Conservation (phyloP, 2,329 filamentous ascomycete species). For the Ophiognomonia clavigignenti-juglandacearum region DNA sequence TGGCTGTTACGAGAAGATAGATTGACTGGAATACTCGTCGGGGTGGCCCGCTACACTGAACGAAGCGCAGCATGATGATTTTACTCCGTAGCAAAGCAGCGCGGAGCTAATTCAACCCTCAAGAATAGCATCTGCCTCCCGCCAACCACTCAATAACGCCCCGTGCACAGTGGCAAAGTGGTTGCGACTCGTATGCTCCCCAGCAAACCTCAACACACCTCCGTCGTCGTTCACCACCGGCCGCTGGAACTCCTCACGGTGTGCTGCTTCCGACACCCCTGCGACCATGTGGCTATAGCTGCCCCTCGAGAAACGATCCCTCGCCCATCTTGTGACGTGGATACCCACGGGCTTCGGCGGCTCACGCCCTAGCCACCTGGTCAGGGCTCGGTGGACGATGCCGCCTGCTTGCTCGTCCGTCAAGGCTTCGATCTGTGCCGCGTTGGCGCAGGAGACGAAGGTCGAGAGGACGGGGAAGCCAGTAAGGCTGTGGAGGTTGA, state of each 20-base stretch:
- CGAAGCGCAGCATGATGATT: neutral
- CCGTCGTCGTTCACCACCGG: neutral
- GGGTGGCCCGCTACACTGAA: no score
- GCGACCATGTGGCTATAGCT: slow-evolving; percentile 11
- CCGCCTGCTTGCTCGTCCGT: slow-evolving; percentile 6
- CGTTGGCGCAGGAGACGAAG: slow-evolving; percentile 9
- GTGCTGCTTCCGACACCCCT: neutral
- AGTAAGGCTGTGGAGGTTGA: slow-evolving; percentile 7
- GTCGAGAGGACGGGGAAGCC: slow-evolving; percentile 8
- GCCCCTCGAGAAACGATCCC: slow-evolving; percentile 6
- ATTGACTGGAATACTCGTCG: no score
- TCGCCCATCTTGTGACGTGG: slow-evolving; percentile 6
- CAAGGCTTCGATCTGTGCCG: neutral
- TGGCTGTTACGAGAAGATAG: no score
- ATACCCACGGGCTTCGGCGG: neutral
- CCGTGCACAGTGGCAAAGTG: slow-evolving; percentile 11
- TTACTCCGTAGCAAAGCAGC: neutral
- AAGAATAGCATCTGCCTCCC: slow-evolving; percentile 7
- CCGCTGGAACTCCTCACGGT: slow-evolving; percentile 6
- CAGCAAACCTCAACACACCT: slow-evolving; percentile 5
- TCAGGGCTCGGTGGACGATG: slow-evolving; percentile 1
- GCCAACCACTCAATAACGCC: slow-evolving; percentile 6
- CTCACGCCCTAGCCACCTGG: slow-evolving; percentile 4
- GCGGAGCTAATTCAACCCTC: neutral
- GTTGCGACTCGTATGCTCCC: slow-evolving; percentile 8